phyloP scores from a whole-genome alignment of 1,139 yeast species.

The Yamadazyma taylorii region DNA sequence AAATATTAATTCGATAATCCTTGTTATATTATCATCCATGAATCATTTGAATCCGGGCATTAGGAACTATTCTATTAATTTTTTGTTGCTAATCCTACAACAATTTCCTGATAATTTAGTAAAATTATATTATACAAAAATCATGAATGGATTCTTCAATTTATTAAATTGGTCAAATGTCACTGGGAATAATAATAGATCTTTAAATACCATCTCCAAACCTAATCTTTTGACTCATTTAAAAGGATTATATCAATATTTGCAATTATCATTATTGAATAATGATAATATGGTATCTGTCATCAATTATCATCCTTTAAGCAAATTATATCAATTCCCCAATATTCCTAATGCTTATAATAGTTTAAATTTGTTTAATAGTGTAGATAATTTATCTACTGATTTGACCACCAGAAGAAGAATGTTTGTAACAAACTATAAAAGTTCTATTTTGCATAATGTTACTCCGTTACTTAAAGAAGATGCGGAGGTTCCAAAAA shows the following conservation, averaged over 20 bases:
- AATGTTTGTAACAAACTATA: constrained; percentile 31
- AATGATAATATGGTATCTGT: constrained; percentile 7
- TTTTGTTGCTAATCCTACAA: constrained; percentile 54
- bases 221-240: background rate
- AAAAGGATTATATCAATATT: background rate
- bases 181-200: constrained; percentile 28
- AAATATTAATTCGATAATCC: constrained; percentile 63
- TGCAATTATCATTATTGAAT: constrained; percentile 38
- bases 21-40: constrained; percentile 92
- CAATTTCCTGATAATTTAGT: constrained; percentile 50
- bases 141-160: constrained; percentile 55
- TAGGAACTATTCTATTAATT: constrained; percentile 67
- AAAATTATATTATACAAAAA: constrained; percentile 57
- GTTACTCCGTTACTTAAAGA: constrained; percentile 1
- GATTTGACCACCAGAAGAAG: constrained; percentile 64
- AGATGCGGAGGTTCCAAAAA: background rate
- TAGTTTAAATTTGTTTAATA: constrained; percentile 51
- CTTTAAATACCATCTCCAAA: background rate
- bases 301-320: constrained; percentile 39
- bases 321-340: constrained; percentile 55
- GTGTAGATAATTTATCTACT: constrained; percentile 35
- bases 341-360: constrained; percentile 50
- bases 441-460: constrained; percentile 4
- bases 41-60: constrained; percentile 81
- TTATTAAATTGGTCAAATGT: constrained; percentile 61